These are phyloP conservation scores for Sicyos baderoa DNA, from an alignment of 306 rosid species.

Conservation along the genomic window DNA sequence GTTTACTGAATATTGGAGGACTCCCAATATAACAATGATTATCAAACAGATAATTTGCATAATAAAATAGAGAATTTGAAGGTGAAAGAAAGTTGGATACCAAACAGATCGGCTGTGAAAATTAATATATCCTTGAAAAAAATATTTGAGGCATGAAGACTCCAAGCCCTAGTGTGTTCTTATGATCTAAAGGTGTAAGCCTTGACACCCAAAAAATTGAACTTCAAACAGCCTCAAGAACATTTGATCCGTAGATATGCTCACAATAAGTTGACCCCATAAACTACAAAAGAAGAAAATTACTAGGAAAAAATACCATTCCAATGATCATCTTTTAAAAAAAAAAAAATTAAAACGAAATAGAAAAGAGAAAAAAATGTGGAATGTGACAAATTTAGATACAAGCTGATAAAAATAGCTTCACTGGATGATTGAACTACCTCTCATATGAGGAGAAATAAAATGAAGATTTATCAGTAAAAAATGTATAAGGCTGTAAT, in stretches of 20 bases:
- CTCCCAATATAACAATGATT: too few species aligned
- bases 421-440: background rate
- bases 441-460: background rate
- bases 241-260: background rate
- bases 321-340: background rate
- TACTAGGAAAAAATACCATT: background rate
- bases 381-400: too few species aligned
- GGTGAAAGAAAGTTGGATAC: too few species aligned
- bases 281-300: background rate
- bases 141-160: background rate
- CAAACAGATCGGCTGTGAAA: background rate
- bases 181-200: background rate
- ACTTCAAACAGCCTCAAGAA: background rate
- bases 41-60: too few species aligned
- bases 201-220: background rate
- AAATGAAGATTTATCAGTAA: background rate
- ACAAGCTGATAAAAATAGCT: too few species aligned
- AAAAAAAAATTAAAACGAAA: background rate
- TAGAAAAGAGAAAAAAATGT: too few species aligned
- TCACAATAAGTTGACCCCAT: background rate
- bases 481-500: background rate
- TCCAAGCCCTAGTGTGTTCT: background rate
- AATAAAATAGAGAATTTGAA: too few species aligned
- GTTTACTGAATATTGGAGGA: too few species aligned
- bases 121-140: background rate